These are phyloP conservation scores for Erythrobasidium yunnanense DNA, from an alignment of 768 basidiomycete species.

Conservation along the genomic window DNA sequence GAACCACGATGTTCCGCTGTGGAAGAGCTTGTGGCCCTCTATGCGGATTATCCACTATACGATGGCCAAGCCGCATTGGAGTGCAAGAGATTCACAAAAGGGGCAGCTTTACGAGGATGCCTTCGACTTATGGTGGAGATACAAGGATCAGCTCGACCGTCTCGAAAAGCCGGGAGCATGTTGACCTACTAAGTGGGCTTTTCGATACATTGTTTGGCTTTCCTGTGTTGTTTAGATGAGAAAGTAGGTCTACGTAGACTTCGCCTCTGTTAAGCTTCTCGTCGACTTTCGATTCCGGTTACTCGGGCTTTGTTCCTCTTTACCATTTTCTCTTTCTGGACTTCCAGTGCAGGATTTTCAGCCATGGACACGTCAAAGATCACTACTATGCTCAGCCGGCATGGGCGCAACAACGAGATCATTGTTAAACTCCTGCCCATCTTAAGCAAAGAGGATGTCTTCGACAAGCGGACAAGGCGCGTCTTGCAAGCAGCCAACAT, in stretches of 20 bases:
- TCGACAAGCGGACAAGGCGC: neutral
- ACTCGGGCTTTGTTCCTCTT: no score
- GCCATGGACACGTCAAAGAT: no score
- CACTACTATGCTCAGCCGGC: no score
- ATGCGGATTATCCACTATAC: neutral
- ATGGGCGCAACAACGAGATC: no score
- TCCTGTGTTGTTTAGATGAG: no score
- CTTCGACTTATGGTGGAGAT: neutral
- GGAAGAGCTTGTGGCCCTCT: neutral
- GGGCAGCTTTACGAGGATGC: neutral
- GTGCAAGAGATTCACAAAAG: neutral
- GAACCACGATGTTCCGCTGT: neutral
- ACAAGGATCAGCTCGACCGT: neutral
- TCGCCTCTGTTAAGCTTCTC: no score
- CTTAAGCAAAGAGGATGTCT: neutral
- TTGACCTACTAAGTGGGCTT: no score
- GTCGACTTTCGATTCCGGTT: no score
- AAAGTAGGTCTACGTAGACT: no score
- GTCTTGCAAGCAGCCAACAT: neutral
- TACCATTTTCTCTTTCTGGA: no score
- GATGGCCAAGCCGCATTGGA: slow-evolving; percentile 5
- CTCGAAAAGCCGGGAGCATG: neutral
- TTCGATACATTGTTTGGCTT: no score
- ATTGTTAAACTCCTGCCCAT: neutral
- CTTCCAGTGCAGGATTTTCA: no score